Evolutionary conservation across 2,329 filamentous ascomycete species (phyloP).

Genomic region (Hyphodiscus sp.): DNA sequence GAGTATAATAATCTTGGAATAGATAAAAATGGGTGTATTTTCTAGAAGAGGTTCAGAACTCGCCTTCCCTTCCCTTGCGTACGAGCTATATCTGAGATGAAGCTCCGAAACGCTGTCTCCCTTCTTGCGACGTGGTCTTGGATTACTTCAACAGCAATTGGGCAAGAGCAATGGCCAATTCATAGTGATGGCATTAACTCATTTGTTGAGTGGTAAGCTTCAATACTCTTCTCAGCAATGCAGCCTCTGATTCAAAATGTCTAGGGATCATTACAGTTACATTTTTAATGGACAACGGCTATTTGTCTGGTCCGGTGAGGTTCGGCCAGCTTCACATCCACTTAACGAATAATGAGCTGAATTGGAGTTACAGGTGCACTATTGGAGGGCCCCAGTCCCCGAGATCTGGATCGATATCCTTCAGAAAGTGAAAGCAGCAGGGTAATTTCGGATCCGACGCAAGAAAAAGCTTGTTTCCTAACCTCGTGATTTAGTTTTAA

Average conservation of each 20-base stretch:
- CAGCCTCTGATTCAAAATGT: too few relatives aligned
- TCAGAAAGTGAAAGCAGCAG: constrained; percentile 75
- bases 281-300: constrained; percentile 43
- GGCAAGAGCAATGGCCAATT: constrained; percentile 36
- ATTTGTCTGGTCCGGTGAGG: constrained; percentile 46
- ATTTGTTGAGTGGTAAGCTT: constrained; percentile 37
- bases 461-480: neutral
- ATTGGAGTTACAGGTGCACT: constrained; percentile 36
- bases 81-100: neutral
- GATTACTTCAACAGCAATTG: neutral
- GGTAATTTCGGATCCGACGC: constrained; percentile 28
- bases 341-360: too few relatives aligned
- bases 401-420: constrained; percentile 64
- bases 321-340: neutral
- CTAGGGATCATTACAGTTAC: constrained; percentile 46
- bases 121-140: neutral
- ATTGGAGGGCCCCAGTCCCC: constrained; percentile 51
- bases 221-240: too few relatives aligned
- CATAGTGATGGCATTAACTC: constrained; percentile 42
- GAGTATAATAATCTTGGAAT: too few relatives aligned
- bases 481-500: constrained; percentile 49
- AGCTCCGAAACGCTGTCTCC: neutral
- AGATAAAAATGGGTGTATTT: too few relatives aligned
- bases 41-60: too few relatives aligned
- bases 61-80: too few relatives aligned